A percentile compares a stretch with the other conserved stretches of the same genome.
Conservation (phyloP, 257 asterid genomes). For the Petunia axillaris region DNA sequence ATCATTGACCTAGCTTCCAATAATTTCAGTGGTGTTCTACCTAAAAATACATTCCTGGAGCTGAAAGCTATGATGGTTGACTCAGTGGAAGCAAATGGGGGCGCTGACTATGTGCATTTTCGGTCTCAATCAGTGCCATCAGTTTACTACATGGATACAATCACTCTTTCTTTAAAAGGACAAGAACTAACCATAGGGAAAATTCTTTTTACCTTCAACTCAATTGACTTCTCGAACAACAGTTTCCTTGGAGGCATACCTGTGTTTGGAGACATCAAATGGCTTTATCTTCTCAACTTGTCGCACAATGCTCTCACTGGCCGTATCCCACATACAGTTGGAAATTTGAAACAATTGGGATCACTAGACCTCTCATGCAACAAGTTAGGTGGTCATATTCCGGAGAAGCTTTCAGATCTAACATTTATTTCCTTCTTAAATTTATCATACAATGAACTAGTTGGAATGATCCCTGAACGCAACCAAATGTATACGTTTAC, state of each 20-base stretch:
- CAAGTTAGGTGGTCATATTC: slow-evolving; percentile 39
- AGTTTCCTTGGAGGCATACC: slow-evolving; percentile 47
- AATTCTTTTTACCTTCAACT: slow-evolving; percentile 31
- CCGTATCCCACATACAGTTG: slow-evolving; percentile 38
- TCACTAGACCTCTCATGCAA: slow-evolving; percentile 48
- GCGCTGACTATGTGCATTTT: slow-evolving; percentile 33
- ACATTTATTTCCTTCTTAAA: slow-evolving; percentile 43
- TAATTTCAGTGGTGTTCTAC: slow-evolving; percentile 46
- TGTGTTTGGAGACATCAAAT: slow-evolving; percentile 37
- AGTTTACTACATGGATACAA: slow-evolving; percentile 32
- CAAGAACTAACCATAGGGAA: slow-evolving; percentile 24
- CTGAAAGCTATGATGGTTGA: slow-evolving; percentile 48
- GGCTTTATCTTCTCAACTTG: slow-evolving; percentile 42
- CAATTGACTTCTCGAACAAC: slow-evolving; percentile 55
- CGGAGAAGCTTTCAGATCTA: slow-evolving; percentile 31
- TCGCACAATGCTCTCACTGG: slow-evolving; percentile 43
- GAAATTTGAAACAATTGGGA: slow-evolving; percentile 37
- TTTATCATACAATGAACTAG: slow-evolving; percentile 40
- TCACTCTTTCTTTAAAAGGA: slow-evolving; percentile 40
- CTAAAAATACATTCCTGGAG: slow-evolving; percentile 34
- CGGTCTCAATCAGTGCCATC: neutral
- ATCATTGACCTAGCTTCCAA: slow-evolving; percentile 61
- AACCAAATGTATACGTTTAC: slow-evolving; percentile 37
- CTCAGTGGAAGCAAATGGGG: slow-evolving; percentile 16
- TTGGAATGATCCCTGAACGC: slow-evolving; percentile 39